phyloP scores from a whole-genome alignment of 257 asterid genomes.

The Echium plantagineum region DNA sequence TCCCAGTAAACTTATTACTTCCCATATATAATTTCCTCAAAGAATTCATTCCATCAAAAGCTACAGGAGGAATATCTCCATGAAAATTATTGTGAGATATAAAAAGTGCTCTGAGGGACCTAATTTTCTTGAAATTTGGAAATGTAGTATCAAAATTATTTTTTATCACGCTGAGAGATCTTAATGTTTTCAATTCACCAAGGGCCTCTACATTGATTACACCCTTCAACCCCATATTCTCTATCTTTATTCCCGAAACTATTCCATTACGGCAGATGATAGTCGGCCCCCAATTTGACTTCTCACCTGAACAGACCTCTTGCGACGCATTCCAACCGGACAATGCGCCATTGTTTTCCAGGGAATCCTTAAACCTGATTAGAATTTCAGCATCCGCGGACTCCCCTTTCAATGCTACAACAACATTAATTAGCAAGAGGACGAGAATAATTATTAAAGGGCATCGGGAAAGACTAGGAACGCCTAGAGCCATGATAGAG shows the following conservation, averaged over 20 bases:
- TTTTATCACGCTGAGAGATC: conserved; percentile 46
- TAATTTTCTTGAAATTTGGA: conserved; percentile 35
- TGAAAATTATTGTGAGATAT: conserved; percentile 46
- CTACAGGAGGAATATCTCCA: conserved; percentile 32
- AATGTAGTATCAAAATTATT: conserved; percentile 49
- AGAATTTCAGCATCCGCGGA: conserved; percentile 30
- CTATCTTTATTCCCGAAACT: conserved; percentile 56
- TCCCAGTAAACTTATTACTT: conserved; percentile 41
- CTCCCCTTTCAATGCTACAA: neutral
- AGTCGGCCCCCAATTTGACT: conserved; percentile 26
- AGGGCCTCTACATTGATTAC: conserved; percentile 46
- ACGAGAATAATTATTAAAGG: no score
- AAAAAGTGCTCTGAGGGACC: conserved; percentile 29
- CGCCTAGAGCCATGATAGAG: neutral
- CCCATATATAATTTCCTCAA: conserved; percentile 60
- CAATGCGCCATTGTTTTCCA: conserved; percentile 17
- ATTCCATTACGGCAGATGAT: conserved; percentile 37
- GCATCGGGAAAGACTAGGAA: neutral
- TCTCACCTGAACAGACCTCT: conserved; percentile 26
- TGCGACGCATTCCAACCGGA: conserved; percentile 23
- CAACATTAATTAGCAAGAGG: conserved; percentile 4
- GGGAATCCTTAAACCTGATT: conserved; percentile 28
- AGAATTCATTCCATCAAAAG: conserved; percentile 43
- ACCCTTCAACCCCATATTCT: conserved; percentile 56
- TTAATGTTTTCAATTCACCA: conserved; percentile 23